A percentile compares a stretch with the other conserved stretches of the same genome.
These are phyloP conservation scores for Trametes cubensis DNA, from an alignment of 768 basidiomycete genomes.

Conservation along the genomic window DNA sequence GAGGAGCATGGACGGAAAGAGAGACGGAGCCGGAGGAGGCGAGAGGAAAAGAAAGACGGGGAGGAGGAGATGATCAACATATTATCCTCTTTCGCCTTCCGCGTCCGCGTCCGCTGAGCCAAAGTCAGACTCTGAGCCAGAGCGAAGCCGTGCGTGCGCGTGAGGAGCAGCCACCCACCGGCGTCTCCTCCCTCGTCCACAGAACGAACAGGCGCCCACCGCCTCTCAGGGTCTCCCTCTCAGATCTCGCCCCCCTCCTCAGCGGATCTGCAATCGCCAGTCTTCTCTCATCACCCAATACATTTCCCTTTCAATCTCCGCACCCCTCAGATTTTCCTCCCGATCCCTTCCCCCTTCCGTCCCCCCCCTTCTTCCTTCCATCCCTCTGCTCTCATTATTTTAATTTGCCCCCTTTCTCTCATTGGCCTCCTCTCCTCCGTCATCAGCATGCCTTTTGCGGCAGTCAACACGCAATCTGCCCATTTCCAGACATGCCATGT, in stretches of 20 bases:
- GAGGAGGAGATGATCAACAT: conserved; percentile 8
- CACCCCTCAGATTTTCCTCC: conserved; percentile 29
- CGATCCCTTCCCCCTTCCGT: conserved; percentile 22
- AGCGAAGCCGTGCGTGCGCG: background rate
- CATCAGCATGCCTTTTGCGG: conserved; percentile 21
- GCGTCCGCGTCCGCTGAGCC: background rate
- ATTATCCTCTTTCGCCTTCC: conserved; percentile 7
- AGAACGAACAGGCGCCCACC: conserved; percentile 6
- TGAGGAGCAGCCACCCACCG: conserved; percentile 4
- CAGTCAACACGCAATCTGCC: conserved; percentile 27
- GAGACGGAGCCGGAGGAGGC: conserved; percentile 17
- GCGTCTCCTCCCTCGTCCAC: background rate
- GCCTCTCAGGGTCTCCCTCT: conserved; percentile 21
- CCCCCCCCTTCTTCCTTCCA: conserved; percentile 23
- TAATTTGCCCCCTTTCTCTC: conserved; percentile 26
- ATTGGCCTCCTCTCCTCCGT: conserved; percentile 27
- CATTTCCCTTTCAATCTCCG: conserved; percentile 32
- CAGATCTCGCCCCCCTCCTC: conserved; percentile 9
- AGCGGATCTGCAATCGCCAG: conserved; percentile 24
- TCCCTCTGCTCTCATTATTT: conserved; percentile 20
- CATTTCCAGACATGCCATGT: conserved; percentile 19
- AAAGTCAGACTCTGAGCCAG: background rate
- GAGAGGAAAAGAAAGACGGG: conserved; percentile 5
- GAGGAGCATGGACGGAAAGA: conserved; percentile 23
- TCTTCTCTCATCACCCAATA: conserved; percentile 25